These are phyloP conservation scores for Spongispora temasekensis DNA, from an alignment of 1,284 basidiomycete genomes.

Conservation along the genomic window DNA sequence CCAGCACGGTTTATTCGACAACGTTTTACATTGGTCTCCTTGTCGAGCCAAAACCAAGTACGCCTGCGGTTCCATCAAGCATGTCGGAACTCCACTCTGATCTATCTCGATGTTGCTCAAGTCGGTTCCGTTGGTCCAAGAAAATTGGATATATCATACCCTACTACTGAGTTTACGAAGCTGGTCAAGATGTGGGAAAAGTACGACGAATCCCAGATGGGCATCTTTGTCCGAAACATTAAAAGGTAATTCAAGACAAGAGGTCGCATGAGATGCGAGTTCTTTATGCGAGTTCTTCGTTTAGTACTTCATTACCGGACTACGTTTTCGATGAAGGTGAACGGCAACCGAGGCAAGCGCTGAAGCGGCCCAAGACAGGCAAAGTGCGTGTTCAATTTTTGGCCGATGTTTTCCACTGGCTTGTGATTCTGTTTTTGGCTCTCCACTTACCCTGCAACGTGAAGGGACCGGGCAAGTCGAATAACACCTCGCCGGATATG, in stretches of 20 bases:
- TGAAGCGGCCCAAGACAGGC: conserved; percentile 65
- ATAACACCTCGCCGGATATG: conserved; percentile 65
- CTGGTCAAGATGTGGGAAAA: conserved; percentile 96
- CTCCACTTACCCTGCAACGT: conserved; percentile 22
- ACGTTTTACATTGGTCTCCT: conserved; percentile 97
- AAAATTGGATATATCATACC: conserved; percentile 94
- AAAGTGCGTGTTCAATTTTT: conserved; percentile 59
- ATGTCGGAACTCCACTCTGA: conserved; percentile 18
- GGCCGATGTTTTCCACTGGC: conserved; percentile 12
- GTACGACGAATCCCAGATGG: conserved; percentile 92
- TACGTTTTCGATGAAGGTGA: conserved; percentile 83
- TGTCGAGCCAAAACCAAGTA: conserved; percentile 90
- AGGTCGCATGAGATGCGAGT: conserved; percentile 10
- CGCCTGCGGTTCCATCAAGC: conserved; percentile 34
- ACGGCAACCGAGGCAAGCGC: conserved; percentile 64
- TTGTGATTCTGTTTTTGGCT: conserved; percentile 18
- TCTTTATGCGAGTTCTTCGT: conserved; percentile 16
- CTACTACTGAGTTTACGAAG: conserved; percentile 95
- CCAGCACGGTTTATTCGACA: conserved; percentile 84
- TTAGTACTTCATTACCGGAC: conserved; percentile 74
- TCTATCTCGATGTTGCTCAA: conserved; percentile 36
- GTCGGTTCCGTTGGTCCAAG: conserved; percentile 72
- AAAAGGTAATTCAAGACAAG: conserved; percentile 66
- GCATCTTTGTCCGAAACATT: conserved; percentile 92
- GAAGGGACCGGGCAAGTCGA: conserved; percentile 65